A percentile compares a stretch with the other conserved stretches of the same genome.
These are phyloP conservation scores for Avena insularis DNA, from an alignment of 176 grass and related monocot genomes.

Conservation along the genomic window DNA sequence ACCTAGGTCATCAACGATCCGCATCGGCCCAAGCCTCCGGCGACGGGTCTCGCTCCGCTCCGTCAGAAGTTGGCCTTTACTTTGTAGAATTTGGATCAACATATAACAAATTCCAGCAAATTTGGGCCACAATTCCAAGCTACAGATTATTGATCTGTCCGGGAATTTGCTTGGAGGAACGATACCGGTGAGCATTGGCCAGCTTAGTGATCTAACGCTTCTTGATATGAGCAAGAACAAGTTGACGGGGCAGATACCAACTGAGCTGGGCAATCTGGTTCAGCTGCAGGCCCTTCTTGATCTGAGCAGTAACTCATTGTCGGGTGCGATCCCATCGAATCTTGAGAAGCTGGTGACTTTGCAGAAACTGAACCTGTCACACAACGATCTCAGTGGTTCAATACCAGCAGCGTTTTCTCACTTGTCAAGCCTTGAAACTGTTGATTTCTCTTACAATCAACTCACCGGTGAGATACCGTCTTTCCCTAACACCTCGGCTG, in stretches of 20 bases:
- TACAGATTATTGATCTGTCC: conserved; percentile 67
- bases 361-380: conserved; percentile 80
- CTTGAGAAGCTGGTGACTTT: conserved; percentile 55
- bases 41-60: too few relatives aligned
- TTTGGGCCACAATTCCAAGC: conserved; percentile 37
- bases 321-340: conserved; percentile 66
- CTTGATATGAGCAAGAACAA: conserved; percentile 82
- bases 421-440: conserved; percentile 75
- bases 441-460: conserved; percentile 93
- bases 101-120: conserved; percentile 21
- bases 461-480: conserved; percentile 69
- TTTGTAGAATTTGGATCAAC: too few relatives aligned
- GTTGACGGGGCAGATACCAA: conserved; percentile 71
- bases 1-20: too few relatives aligned
- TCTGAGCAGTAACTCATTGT: conserved; percentile 85
- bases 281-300: conserved; percentile 76
- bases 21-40: too few relatives aligned
- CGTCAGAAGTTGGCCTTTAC: too few relatives aligned
- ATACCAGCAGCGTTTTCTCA: conserved; percentile 60
- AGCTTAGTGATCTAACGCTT: conserved; percentile 38
- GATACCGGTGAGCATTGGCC: conserved; percentile 49
- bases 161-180: conserved; percentile 58
- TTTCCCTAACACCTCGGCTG: conserved; percentile 52
- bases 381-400: conserved; percentile 62
- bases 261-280: conserved; percentile 68